These are phyloP conservation scores for Antitrichia curtipendula DNA, from an alignment of 225 moss, liverwort and hornwort genomes.

Conservation along the genomic window DNA sequence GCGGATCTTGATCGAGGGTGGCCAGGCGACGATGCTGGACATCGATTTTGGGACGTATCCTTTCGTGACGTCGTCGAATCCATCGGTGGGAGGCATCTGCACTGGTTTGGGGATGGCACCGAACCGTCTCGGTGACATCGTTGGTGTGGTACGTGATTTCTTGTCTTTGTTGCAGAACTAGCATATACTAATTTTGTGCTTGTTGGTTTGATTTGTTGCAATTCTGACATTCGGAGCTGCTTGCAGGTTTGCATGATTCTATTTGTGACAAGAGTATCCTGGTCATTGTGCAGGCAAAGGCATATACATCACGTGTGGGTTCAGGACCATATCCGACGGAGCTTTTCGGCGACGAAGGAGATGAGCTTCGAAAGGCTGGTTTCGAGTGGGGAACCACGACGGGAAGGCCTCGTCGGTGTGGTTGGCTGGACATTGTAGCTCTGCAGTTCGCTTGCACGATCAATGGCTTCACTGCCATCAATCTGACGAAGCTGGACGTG, in stretches of 20 bases:
- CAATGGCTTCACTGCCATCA: conserved; percentile 87
- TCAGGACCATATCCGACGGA: conserved; percentile 91
- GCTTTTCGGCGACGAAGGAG: conserved; percentile 67
- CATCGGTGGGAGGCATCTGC: conserved; percentile 93
- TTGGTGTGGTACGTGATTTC: conserved; percentile 74
- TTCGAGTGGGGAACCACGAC: conserved; percentile 95
- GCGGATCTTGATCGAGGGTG: conserved; percentile 89
- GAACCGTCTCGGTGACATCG: conserved; percentile 80
- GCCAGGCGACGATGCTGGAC: conserved; percentile 97
- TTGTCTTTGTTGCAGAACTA: not conserved
- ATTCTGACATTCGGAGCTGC: not conserved
- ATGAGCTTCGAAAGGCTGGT: conserved; percentile 69
- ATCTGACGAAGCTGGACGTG: conserved; percentile 94
- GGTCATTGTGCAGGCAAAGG: conserved; percentile 54
- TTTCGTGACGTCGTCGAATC: conserved; percentile 95
- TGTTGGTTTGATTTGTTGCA: not conserved
- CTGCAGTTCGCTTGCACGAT: conserved; percentile 77
- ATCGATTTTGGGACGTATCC: conserved; percentile 98
- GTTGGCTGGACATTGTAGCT: conserved; percentile 92
- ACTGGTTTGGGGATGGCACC: conserved; percentile 94
- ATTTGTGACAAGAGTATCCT: not conserved
- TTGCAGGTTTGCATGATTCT: not conserved
- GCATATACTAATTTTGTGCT: not conserved
- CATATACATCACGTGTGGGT: conserved; percentile 93
- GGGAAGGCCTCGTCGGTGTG: conserved; percentile 93